phyloP scores from a whole-genome alignment of 106 monocot genomes.

The Apostasia ramifera region DNA sequence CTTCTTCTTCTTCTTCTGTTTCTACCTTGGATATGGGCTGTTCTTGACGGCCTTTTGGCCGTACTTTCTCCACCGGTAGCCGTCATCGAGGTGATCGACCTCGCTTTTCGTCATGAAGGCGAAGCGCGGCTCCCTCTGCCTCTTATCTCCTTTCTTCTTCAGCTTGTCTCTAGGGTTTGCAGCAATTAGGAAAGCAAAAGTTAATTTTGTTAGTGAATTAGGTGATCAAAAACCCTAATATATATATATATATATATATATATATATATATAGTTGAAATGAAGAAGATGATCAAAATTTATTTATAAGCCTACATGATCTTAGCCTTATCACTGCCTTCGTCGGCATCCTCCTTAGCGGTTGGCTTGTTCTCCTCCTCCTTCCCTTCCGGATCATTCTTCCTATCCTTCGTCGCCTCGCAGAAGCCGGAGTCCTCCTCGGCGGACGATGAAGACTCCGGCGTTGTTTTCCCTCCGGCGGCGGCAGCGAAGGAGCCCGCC shows the following conservation, averaged over 20 bases:
- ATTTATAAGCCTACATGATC: no score
- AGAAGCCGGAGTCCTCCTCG: constrained; percentile 22
- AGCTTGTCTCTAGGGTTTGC: constrained; percentile 7
- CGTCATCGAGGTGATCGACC: constrained; percentile 80
- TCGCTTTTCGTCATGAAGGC: constrained; percentile 94
- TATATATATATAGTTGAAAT: no score
- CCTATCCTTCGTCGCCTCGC: constrained; percentile 24
- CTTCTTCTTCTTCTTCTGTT: no score
- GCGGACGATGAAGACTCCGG: constrained; percentile 50
- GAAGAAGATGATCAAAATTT: no score
- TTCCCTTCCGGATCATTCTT: no score
- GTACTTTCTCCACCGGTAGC: constrained; percentile 82
- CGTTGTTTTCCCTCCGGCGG: constrained; percentile 13
- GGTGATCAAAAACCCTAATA: no score
- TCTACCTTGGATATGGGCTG: constrained; percentile 83
- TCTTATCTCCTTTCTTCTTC: constrained; percentile 64
- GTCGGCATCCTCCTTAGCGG: no score
- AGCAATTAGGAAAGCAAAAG: no score
- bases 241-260: no score
- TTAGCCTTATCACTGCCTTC: no score
- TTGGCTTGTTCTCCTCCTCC: no score
- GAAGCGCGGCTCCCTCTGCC: constrained; percentile 53
- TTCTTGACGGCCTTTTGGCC: constrained; percentile 95
- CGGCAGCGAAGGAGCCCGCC: neutral
- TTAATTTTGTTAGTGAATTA: no score